Evolutionary conservation across 345 rosid species (phyloP).

Genomic region (Melaleuca quinquenervia): DNA sequence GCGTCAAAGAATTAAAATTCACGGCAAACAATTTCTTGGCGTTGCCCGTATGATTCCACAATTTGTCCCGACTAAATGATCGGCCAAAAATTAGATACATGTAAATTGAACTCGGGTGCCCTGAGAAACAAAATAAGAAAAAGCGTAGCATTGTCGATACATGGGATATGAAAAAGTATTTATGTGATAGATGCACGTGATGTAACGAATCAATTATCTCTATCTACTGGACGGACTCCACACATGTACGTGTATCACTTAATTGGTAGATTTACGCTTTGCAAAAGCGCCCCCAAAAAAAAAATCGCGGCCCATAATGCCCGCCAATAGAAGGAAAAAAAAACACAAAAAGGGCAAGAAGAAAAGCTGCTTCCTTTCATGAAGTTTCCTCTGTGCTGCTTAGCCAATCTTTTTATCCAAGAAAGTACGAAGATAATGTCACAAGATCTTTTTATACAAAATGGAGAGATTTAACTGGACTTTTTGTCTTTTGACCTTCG

Average conservation of each 20-base stretch:
- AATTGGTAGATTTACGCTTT: background rate
- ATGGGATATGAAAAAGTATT: background rate
- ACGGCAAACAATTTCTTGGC: background rate
- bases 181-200: fast-evolving
- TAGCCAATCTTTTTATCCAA: background rate
- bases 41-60: background rate
- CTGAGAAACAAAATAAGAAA: background rate
- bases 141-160: background rate
- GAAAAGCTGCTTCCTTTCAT: background rate
- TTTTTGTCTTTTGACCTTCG: background rate
- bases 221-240: background rate
- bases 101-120: background rate
- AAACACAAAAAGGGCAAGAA: background rate
- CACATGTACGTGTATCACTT: background rate
- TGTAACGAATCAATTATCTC: background rate
- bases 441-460: background rate
- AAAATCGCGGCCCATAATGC: background rate
- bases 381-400: background rate
- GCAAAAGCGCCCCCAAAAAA: background rate
- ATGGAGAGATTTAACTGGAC: background rate
- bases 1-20: background rate
- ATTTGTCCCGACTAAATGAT: background rate
- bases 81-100: background rate
- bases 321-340: background rate
- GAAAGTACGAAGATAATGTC: background rate